phyloP scores from a whole-genome alignment of 148 eudicot species.

The Camellia lanceoleosa region DNA sequence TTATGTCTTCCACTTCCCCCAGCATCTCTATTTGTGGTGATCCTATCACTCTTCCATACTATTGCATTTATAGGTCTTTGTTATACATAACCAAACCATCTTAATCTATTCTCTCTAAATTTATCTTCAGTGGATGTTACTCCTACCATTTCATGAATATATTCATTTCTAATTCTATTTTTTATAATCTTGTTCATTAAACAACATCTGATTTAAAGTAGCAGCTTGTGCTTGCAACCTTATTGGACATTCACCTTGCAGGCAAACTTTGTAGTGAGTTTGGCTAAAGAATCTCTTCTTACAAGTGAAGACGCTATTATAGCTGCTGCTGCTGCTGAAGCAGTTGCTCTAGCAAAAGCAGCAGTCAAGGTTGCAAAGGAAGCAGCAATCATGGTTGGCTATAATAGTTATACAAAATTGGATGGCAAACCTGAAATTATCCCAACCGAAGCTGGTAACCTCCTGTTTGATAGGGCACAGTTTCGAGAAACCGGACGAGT shows the following conservation, averaged over 20 bases:
- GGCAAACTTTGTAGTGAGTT: slow-evolving; percentile 37
- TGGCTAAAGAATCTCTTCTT: slow-evolving; percentile 49
- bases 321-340: slow-evolving; percentile 87
- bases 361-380: slow-evolving; percentile 77
- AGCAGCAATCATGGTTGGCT: slow-evolving; percentile 52
- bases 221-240: slow-evolving; percentile 7
- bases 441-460: slow-evolving; percentile 31
- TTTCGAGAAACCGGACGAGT: slow-evolving; percentile 29
- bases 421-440: slow-evolving; percentile 23
- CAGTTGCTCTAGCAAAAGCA: slow-evolving; percentile 84
- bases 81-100: no score
- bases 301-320: slow-evolving; percentile 69
- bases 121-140: no score
- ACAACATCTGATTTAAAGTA: not conserved
- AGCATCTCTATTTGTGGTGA: no score
- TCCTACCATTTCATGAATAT: no score
- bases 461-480: slow-evolving; percentile 24
- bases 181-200: not conserved
- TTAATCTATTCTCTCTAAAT: no score
- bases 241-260: slow-evolving; percentile 28
- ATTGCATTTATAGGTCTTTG: no score
- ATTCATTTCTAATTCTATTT: no score
- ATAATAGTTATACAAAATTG: slow-evolving; percentile 19
- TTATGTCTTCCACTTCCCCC: no score
- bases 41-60: no score